These are phyloP conservation scores for Beauveria pseudobassiana DNA, from an alignment of 2,329 filamentous ascomycete species.

Conservation along the genomic window DNA sequence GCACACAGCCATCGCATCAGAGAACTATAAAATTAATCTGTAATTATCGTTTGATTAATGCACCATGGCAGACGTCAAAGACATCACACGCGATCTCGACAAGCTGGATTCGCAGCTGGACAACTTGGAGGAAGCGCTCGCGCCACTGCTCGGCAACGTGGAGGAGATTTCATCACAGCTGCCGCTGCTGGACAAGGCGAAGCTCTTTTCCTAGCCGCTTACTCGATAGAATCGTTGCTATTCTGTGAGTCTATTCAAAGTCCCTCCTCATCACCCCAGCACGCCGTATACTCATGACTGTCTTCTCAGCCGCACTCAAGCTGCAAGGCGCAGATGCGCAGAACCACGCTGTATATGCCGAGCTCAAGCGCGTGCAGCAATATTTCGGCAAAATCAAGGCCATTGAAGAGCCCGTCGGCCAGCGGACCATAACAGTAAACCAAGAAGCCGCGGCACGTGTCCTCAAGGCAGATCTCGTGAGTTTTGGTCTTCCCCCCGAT, in stretches of 20 bases:
- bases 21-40: neutral
- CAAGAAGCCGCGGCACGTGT: slow-evolving; percentile 74
- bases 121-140: slow-evolving; percentile 64
- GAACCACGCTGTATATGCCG: slow-evolving; percentile 74
- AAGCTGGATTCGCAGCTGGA: slow-evolving; percentile 73
- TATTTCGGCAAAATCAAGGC: slow-evolving; percentile 90
- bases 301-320: slow-evolving; percentile 56
- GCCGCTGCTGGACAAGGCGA: slow-evolving; percentile 89
- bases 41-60: neutral
- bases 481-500: slow-evolving; percentile 18
- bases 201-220: slow-evolving; percentile 83
- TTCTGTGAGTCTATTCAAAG: slow-evolving; percentile 54
- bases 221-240: slow-evolving; percentile 82
- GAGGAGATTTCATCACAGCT: slow-evolving; percentile 66
- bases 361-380: slow-evolving; percentile 78
- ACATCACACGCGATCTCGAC: slow-evolving; percentile 61
- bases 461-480: slow-evolving; percentile 71
- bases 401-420: slow-evolving; percentile 55
- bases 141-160: slow-evolving; percentile 64
- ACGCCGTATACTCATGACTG: neutral
- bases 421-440: slow-evolving; percentile 52
- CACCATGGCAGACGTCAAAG: slow-evolving; percentile 36
- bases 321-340: slow-evolving; percentile 76
- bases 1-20: neutral
- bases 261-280: too few relatives aligned